Evolutionary conservation across 106 monocot species (phyloP), one percentile per base, ranked within the genome.

Genomic region (Platanthera zijinensis): DNA sequence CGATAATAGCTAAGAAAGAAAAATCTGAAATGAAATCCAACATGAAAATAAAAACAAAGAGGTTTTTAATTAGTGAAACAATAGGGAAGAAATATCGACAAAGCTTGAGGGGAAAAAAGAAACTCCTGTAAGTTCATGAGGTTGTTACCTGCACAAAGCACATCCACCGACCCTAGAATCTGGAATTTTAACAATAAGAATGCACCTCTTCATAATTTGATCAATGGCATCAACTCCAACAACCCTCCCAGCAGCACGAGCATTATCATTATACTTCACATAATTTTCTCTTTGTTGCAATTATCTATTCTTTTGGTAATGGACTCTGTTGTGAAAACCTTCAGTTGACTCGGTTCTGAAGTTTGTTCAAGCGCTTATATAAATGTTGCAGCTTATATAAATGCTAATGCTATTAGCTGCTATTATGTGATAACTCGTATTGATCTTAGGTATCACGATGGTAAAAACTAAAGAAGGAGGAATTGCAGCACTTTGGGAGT

Each of bases 231-330:
- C 96, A 54, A 89, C 87, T 67, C 96, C 92, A 13, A 84, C 82
- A 84, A 96, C 82, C 77, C 96, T 92, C 53, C 96, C 96, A 79
- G 90, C 92, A 77, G 92, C 92, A 78, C 88, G 86, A 13, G 95
- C 95, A 90, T 96, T 96, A 68, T 86, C 78, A 76, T 86, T 89
- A 80, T 75, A 49, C 8, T 77, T 72, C 12, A 86, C 51, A 80
- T 56, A 70, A 12, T 67, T 84, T 75, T 86, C 84, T 62, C 83
- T 84, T 39, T 83, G 80, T n/a, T n/a, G n/a, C n/a, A n/a, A n/a
- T n/a, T n/a, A n/a, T n/a, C n/a, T n/a, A n/a, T n/a, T n/a, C n/a
- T n/a, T n/a, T n/a, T n/a, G n/a, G n/a, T n/a, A n/a, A n/a, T n/a
- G n/a, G n/a, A n/a, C n/a, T n/a, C n/a, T n/a, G n/a, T n/a, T n/a